Percentiles rank a stretch among this genome's conserved stretches.
Conservation (phyloP, 345 rosid genomes). For the Leavenworthia alabamica region DNA sequence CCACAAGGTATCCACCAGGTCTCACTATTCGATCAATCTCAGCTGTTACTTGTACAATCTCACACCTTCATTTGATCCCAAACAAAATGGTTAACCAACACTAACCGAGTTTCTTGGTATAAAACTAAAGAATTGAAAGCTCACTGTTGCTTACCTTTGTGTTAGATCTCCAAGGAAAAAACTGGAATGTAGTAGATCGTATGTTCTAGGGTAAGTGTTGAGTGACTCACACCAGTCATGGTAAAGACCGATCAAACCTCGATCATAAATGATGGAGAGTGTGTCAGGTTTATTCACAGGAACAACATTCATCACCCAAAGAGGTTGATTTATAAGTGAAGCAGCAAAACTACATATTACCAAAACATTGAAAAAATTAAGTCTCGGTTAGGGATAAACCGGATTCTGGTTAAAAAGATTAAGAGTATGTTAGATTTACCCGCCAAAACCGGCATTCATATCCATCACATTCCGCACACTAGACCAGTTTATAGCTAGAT, state of each 20-base stretch:
- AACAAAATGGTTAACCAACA: neutral
- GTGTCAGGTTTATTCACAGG: constrained; percentile 60
- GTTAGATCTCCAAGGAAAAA: constrained; percentile 42
- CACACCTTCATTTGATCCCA: constrained; percentile 42
- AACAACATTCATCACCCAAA: constrained; percentile 94
- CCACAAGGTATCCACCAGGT: constrained; percentile 69
- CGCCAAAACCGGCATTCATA: constrained; percentile 93
- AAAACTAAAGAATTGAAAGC: neutral
- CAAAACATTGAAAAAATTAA: constrained; percentile 1
- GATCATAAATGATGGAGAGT: constrained; percentile 51
- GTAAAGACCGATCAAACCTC: constrained; percentile 82
- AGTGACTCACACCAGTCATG: constrained; percentile 94
- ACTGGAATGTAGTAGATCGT: constrained; percentile 75
- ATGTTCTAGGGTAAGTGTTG: constrained; percentile 82
- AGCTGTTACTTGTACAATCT: constrained; percentile 41
- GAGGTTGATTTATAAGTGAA: constrained; percentile 55
- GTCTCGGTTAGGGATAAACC: neutral
- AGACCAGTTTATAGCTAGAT: constrained; percentile 60
- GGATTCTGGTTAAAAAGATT: neutral
- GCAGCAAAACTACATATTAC: constrained; percentile 58
- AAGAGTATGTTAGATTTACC: constrained; percentile 42
- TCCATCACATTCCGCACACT: constrained; percentile 74
- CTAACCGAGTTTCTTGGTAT: neutral
- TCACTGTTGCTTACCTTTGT: constrained; percentile 10
- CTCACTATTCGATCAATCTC: constrained; percentile 82